These are phyloP conservation scores for Annona cherimola DNA, from an alignment of 164 flowering plant species.

Conservation along the genomic window DNA sequence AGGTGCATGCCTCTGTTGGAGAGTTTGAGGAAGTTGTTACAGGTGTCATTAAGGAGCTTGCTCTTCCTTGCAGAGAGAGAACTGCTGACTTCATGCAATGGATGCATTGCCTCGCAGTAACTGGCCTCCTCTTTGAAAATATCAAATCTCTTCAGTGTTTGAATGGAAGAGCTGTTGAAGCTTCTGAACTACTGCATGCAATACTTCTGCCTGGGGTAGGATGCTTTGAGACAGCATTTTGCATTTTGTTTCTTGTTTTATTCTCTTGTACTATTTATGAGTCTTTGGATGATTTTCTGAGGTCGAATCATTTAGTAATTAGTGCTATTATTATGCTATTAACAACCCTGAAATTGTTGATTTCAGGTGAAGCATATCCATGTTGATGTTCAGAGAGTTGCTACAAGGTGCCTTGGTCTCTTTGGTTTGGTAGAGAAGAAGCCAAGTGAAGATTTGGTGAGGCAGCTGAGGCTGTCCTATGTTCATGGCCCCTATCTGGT, in stretches of 20 bases:
- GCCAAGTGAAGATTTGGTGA: constrained; percentile 61
- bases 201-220: constrained; percentile 88
- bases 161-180: constrained; percentile 52
- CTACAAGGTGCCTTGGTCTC: constrained; percentile 87
- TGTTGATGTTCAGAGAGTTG: constrained; percentile 82
- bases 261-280: neutral
- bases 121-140: constrained; percentile 70
- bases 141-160: constrained; percentile 43
- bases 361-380: constrained; percentile 89
- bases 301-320: neutral
- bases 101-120: constrained; percentile 91
- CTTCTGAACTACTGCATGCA: constrained; percentile 62
- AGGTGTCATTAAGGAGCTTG: constrained; percentile 69
- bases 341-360: constrained; percentile 1
- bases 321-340: neutral
- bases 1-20: constrained; percentile 75
- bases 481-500: constrained; percentile 49
- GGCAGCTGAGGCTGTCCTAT: constrained; percentile 65
- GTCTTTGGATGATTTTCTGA: neutral
- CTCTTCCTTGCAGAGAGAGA: constrained; percentile 89
- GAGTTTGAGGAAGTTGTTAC: constrained; percentile 83
- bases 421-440: constrained; percentile 76
- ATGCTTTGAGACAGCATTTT: neutral
- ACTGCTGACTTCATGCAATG: constrained; percentile 85
- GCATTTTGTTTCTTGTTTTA: neutral